Evolutionary conservation across 2,329 filamentous ascomycete species (phyloP).

Genomic region (Plectosphaerella cucumerina): DNA sequence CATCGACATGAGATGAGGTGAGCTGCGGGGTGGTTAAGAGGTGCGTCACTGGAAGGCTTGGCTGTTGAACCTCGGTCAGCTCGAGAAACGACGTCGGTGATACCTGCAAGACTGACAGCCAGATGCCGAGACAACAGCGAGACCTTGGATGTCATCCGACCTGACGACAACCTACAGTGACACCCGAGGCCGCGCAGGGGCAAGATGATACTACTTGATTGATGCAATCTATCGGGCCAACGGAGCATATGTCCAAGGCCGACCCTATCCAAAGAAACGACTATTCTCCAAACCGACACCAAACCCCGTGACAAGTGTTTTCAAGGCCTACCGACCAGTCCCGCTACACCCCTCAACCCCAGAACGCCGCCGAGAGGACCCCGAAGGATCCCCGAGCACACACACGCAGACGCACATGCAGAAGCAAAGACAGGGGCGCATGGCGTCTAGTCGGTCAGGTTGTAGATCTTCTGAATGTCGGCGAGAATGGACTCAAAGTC

Average conservation of each 20-base stretch:
- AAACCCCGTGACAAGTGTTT: background rate
- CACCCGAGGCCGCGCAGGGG: no score
- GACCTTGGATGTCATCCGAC: no score
- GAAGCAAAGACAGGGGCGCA: background rate
- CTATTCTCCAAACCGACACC: background rate
- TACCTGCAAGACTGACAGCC: no score
- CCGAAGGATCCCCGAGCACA: background rate
- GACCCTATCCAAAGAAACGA: background rate
- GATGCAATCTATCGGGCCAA: background rate
- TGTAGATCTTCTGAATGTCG: constrained; percentile 62
- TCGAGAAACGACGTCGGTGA: no score
- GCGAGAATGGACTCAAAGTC: constrained; percentile 56
- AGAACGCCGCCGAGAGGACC: background rate
- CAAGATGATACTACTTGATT: background rate
- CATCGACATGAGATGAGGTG: no score
- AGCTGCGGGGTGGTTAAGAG: no score
- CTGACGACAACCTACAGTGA: no score
- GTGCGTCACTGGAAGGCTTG: no score
- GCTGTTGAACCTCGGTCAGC: no score
- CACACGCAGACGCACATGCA: background rate
- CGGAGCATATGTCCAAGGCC: background rate
- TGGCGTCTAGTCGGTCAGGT: constrained; percentile 35
- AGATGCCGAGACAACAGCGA: no score
- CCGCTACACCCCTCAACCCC: background rate
- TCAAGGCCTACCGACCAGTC: background rate